Base-by-base conservation (phyloP, 2,329 filamentous ascomycete species). In the Trichoderma sp. region DNA sequence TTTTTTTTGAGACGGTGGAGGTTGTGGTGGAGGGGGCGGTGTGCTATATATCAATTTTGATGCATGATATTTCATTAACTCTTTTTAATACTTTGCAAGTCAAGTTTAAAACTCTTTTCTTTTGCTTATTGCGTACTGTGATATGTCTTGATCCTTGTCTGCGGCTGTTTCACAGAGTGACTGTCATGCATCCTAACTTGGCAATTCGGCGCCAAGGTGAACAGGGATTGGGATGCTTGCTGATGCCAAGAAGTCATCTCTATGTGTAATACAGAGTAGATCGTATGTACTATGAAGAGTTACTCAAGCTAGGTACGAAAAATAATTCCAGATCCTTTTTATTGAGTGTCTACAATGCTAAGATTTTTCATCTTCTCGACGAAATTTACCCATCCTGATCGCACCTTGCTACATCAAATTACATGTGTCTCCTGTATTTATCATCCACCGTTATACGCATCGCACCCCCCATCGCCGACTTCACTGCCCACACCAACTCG, bases 401-500 rank as follows among this genome's bases (percentile, higher is more conserved):
- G 13, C 34, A 15, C 34, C 7, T 36, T 36, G 34, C 34, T 3
- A 7, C 1, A 36, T 36, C 13, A 15, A 6, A 36, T 36, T 36
- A 36, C 34, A 36, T 36, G 13, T 36, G 34, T 36, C 34, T 36
- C 34, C 34, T 15, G 34, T 36, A 36, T 6, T 36, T 36, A 15
- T 36, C 20, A 47, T 68, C 66, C 26, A 61, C 55, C 55, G 66
- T 68, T 12, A 28, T n/a, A 34, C 66, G 66, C 66, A 68, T 61
- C 17, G 55, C 66, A 50, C 34, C 55, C n/a, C 55, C 66, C 7
- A 7, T 61, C 23, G 66, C 7, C 28, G 55, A 61, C 28, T 36
- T 68, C 55, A 68, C 66, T 32, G 55, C 66, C 66, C 66, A 61
- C 39, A 68, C 66, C 15, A 68, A 28, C 20, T 68, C 66, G 39